phyloP scores from a whole-genome alignment of 805 yeast species.

The Spathaspora hagerdaliae region DNA sequence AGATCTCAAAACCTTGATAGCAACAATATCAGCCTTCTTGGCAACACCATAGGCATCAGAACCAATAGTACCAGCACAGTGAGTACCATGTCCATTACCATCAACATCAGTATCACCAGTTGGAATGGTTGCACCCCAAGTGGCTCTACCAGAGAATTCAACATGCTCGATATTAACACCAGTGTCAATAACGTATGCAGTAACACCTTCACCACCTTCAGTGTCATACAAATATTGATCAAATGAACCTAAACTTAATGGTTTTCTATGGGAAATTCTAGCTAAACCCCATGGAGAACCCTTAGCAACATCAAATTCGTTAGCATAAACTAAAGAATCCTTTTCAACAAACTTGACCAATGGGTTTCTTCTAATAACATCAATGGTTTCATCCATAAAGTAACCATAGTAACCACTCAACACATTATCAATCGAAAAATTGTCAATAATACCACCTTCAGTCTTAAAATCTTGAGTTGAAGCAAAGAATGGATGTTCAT shows the following conservation, averaged over 20 bases:
- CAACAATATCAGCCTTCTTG: conserved; percentile 72
- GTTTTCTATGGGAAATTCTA: conserved; percentile 79
- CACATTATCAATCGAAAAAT: conserved; percentile 53
- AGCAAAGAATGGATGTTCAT: conserved; percentile 35
- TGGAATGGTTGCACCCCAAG: conserved; percentile 83
- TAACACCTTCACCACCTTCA: conserved; percentile 78
- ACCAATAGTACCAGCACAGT: conserved; percentile 94
- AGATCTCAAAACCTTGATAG: conserved; percentile 78
- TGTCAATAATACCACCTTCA: conserved; percentile 55
- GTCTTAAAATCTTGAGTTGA: conserved; percentile 18
- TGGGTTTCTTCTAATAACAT: conserved; percentile 64
- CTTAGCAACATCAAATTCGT: conserved; percentile 62
- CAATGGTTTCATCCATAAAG: conserved; percentile 72
- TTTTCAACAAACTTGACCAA: conserved; percentile 66
- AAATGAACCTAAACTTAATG: conserved; percentile 63
- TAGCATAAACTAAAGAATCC: conserved; percentile 68
- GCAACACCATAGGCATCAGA: conserved; percentile 80
- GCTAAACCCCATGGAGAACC: conserved; percentile 96
- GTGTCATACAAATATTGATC: conserved; percentile 70
- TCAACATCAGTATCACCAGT: conserved; percentile 65
- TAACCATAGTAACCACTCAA: conserved; percentile 82
- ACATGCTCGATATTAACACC: conserved; percentile 75
- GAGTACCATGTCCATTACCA: conserved; percentile 94
- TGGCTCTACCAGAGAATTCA: conserved; percentile 81
- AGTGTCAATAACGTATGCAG: conserved; percentile 85